Evolutionary conservation across 2,329 filamentous ascomycete species (phyloP), one percentile per base, ranked within the genome.

Genomic region (Trichophyton mentagrophytes): DNA sequence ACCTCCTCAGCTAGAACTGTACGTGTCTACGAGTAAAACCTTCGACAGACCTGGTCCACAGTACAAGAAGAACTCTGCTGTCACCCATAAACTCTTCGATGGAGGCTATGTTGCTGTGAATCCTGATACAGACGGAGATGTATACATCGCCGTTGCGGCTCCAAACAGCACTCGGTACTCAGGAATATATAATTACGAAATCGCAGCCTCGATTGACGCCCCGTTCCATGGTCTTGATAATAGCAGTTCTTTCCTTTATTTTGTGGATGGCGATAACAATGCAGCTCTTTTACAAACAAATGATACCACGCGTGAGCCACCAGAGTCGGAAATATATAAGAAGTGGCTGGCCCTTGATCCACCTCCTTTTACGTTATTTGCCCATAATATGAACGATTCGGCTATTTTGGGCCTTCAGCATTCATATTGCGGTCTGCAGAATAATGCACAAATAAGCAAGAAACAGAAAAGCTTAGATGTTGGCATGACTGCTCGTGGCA

Each of bases 231-330:
- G 75, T 40, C 77, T 83, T 65, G 73, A 80, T 64, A 71, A 76
- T 11, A 68, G 72, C 0, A 70, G 77, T 20, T 76, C 82, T 0
- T 82, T 86, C 64, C 78, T 96, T 6, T 82, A 85, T 66, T 87
- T 91, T 74, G 84, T 96, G 59, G 93, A 97, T 69, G 90, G 89
- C 25, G 93, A 97, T 72, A 85, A 83, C 49, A 81, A 80, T 33
- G 86, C 89, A 1, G 88, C 89, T 1, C 78, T 99, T 27, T 79
- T 99, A 47, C 85, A 88, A 51, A 95, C 90, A 0, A 80, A 84
- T 59, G 87, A 91, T 67, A 74, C 91, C 57, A 90, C 87, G 0
- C 69, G 76, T 5, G 72, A 76, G 5, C 67, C 75, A 3, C 67
- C 77, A 0, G 75, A 76, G 57, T 74, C 74, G 1, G 72, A 76